Conservation (phyloP, 164 flowering plant species). For the Cinnamomum chago region DNA sequence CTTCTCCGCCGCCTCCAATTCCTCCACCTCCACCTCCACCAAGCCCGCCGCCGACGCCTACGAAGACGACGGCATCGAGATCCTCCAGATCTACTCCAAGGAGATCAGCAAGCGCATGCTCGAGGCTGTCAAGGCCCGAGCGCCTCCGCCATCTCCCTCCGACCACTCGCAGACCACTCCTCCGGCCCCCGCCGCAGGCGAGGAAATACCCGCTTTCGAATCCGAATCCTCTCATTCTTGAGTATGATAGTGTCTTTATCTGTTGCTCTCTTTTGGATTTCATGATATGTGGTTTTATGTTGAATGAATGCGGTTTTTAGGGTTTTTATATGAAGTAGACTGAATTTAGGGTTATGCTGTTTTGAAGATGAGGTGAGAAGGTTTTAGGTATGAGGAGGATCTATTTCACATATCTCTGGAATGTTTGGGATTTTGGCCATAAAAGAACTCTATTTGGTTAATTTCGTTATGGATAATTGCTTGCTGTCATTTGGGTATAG, state of each 20-base stretch:
- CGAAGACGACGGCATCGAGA: slow-evolving; percentile 68
- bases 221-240: slow-evolving; percentile 24
- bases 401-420: not conserved
- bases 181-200: slow-evolving; percentile 17
- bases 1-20: slow-evolving; percentile 39
- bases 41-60: slow-evolving; percentile 13
- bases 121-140: slow-evolving; percentile 57
- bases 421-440: not conserved
- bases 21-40: not conserved
- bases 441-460: too few relatives aligned
- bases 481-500: not conserved
- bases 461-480: not conserved
- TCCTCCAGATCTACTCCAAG: slow-evolving; percentile 80
- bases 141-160: slow-evolving; percentile 17
- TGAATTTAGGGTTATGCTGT: not conserved
- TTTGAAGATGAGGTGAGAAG: not conserved
- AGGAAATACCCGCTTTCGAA: slow-evolving; percentile 31
- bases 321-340: not conserved
- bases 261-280: not conserved
- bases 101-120: slow-evolving; percentile 92
- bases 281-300: not conserved
- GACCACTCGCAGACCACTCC: slow-evolving; percentile 8
- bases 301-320: not conserved
- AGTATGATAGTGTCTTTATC: not conserved
- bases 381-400: not conserved